Conservation (phyloP, 31 red algal genomes). For the Porphyra umbilicalis region DNA sequence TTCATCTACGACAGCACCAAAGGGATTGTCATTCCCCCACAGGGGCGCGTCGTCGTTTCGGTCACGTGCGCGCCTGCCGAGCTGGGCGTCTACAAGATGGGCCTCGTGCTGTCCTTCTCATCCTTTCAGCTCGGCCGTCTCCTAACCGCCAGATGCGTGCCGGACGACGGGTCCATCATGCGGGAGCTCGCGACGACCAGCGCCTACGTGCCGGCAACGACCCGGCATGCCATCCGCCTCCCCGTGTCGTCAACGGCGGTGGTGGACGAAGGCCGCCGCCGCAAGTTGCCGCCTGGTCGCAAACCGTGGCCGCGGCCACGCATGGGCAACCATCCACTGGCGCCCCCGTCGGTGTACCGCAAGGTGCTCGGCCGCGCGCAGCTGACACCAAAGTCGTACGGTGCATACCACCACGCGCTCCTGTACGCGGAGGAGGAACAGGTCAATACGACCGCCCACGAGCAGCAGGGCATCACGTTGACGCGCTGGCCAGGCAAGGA, state of each 20-base stretch:
- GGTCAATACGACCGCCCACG: not conserved
- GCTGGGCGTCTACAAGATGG: not conserved
- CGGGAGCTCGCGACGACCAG: not conserved
- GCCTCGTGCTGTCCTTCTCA: not conserved
- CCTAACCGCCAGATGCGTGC: not conserved
- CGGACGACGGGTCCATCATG: not conserved
- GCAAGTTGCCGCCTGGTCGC: not conserved
- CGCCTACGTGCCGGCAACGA: not conserved
- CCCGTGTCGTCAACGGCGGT: too few relatives aligned
- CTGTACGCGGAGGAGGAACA: not conserved
- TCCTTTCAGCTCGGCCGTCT: not conserved
- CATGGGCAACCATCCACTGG: not conserved
- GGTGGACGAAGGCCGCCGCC: not conserved
- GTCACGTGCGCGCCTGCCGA: not conserved
- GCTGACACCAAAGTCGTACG: not conserved
- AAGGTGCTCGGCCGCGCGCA: not conserved
- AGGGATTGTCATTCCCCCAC: not conserved
- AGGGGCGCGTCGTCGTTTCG: not conserved
- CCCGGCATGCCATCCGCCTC: not conserved
- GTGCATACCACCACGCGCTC: not conserved
- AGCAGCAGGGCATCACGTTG: not conserved
- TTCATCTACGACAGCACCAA: not conserved
- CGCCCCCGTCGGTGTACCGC: too few relatives aligned
- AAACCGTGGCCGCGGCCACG: not conserved
- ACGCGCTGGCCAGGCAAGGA: not conserved